Evolutionary conservation across 2,329 filamentous ascomycete genomes (phyloP), one percentile per base, ranked within the genome.

Genomic region (Alternaria burnsii): DNA sequence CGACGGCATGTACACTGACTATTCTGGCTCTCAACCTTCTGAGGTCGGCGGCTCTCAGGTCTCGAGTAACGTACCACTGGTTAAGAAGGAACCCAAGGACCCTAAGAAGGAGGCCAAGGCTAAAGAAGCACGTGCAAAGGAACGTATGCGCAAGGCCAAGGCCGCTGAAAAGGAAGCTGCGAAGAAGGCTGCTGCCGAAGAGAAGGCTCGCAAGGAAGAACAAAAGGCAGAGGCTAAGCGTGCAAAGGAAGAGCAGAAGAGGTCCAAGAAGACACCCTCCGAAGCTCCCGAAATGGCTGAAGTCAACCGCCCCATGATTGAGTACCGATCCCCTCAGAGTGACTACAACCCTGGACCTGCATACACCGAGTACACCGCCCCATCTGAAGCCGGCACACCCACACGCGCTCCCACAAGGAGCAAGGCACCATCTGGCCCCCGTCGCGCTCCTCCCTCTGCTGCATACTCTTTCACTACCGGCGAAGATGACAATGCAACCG

Each of bases 1-100:
- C 43, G 94, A 97, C 69, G 91, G 89, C 62, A 91, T 88, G 61
- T 83, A 87, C 67, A 97, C 92, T 85, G 91, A 96, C 74, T 92
- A 91, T 78, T 90, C 89, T 47, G 70, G 50, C 88, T 89, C 88
- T 38, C 86, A 84, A 68, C 83, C 87, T 52, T 85, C 88, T 62
- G 86, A 91, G 65, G 83, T 90, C 40, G 76, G 78, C 69, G 75
- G 78, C 70, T 81, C 80, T 57, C 79, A 83, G 30, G 69, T 80
- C 66, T 80, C 78, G 34, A 66, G 67, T 66, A 71, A 66, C 64
- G 59, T 12, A 18, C 78, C 75, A 41, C 84, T 89, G 55, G 81
- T 80, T 57, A 73, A 73, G 62, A 80, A 68, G 73, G 50, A 58
- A 34, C 18, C 34, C 40, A 81, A 67, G 79, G 73, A 79, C 59